Conservation (phyloP, 306 rosid genomes). For the Castanea mollissima region DNA sequence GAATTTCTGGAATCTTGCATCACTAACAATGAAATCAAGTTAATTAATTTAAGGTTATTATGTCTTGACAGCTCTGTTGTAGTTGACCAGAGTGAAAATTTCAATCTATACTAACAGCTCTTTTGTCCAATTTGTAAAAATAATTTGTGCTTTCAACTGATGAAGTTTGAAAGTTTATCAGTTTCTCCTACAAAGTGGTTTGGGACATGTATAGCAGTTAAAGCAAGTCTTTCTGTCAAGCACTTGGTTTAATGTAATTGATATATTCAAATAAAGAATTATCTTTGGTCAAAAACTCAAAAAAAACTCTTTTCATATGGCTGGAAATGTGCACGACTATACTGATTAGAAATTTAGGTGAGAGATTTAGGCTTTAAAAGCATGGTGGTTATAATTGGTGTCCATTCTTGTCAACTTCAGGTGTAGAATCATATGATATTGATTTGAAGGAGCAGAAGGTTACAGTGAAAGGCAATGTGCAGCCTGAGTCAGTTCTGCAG, state of each 20-base stretch:
- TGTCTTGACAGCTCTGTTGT: neutral
- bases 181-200: neutral
- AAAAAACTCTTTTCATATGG: neutral
- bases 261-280: neutral
- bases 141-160: neutral
- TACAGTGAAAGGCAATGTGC: slow-evolving; percentile 80
- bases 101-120: neutral
- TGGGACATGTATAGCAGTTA: neutral
- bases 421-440: slow-evolving; percentile 86
- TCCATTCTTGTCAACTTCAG: slow-evolving; percentile 36
- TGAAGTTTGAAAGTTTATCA: neutral
- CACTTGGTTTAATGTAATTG: neutral
- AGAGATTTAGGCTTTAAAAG: neutral
- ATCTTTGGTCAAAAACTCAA: neutral
- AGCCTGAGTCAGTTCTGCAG: slow-evolving; percentile 63
- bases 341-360: neutral
- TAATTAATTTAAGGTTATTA: neutral
- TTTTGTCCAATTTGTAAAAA: neutral
- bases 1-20: neutral
- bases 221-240: neutral
- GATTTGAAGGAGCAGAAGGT: slow-evolving; percentile 88
- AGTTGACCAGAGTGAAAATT: neutral
- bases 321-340: neutral
- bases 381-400: neutral
- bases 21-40: neutral